phyloP scores from a whole-genome alignment of 177 flowering plant genomes.

The Vitis hybrid region DNA sequence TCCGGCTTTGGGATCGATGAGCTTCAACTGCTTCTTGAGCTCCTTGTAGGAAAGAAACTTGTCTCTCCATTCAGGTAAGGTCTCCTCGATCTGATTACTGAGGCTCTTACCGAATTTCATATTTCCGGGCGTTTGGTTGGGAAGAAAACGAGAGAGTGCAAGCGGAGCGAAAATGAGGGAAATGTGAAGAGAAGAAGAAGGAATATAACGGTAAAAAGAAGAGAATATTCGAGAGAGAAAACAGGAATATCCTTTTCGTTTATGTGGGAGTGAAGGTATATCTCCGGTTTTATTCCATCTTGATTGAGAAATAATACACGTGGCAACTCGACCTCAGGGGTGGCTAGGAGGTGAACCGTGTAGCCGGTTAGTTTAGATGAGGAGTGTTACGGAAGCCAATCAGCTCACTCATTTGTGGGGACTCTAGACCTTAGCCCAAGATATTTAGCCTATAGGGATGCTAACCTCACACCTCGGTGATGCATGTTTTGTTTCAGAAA shows the following conservation, averaged over 20 bases:
- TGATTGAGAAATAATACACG: not conserved
- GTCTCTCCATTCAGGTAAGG: conserved; percentile 93
- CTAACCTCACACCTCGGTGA: too few relatives aligned
- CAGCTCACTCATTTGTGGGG: too few relatives aligned
- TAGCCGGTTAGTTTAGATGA: conserved; percentile 4
- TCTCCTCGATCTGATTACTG: conserved; percentile 83
- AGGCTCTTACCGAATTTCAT: conserved; percentile 96
- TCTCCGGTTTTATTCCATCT: conserved; percentile 39
- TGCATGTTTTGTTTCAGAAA: not conserved
- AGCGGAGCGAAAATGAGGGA: conserved; percentile 10
- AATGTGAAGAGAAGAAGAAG: not conserved
- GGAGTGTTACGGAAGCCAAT: not conserved
- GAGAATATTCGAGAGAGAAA: conserved; percentile 38
- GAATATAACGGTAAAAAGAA: conserved; percentile 24
- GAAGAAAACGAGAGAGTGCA: conserved; percentile 5
- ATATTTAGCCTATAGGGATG: too few relatives aligned
- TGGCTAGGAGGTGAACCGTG: not conserved
- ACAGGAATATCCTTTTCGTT: conserved; percentile 41
- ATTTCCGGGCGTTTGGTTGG: not conserved
- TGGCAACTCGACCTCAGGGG: not conserved
- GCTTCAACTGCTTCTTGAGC: conserved; percentile 79
- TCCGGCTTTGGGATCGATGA: conserved; percentile 45
- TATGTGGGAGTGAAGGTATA: conserved; percentile 14
- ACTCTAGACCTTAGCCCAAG: too few relatives aligned
- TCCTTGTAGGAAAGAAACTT: conserved; percentile 90